Base-by-base conservation (phyloP, 2,329 filamentous ascomycete species). In the Colletotrichum simmondsii region DNA sequence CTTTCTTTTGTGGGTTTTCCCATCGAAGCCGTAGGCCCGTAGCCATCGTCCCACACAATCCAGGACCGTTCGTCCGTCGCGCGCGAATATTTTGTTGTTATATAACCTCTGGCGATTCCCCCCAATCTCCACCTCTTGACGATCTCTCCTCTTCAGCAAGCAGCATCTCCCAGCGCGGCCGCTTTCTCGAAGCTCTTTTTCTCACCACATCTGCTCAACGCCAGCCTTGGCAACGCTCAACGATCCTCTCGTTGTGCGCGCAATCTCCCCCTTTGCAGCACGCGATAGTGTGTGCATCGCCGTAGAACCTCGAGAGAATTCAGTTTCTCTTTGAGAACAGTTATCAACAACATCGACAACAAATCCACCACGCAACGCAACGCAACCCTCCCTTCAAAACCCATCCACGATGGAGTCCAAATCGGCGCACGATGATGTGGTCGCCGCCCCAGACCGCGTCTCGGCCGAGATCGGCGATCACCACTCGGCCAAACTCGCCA, bases 401-500 rank as follows among this genome's bases (percentile, higher is more conserved):
- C 30, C 60, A 32, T 26, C 14, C 62, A 72, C 30, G 24, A 73
- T 73, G 71, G 63, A 37, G 42, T 66, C 71, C 24, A 71, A 71
- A 62, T 66, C 67, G 46, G n/a, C 28, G 26, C 24, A 56, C 5
- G 65, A 75, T 26, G 64, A 74, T 58, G 60, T 69, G 30, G 46
- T 57, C 32, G 65, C 54, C 71, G 60, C 32, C 42, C 52, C 53
- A 46, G 56, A 71, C 67, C 66, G 71, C 57, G 35, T 22, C 46
- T 71, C 71, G 66, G 71, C 61, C 32, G 67, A 70, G 35, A 6
- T 62, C 2, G 74, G 57, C 59, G 65, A 67, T 16, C 35, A 67
- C 49, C 70, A 72, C 22, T 30, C 65, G 24, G 58, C 66, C 72
- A 79, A 80, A 75, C 71, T 78, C 65, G 75, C 79, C 75, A 77